Percentiles rank a stretch among this genome's conserved stretches.
Evolutionary conservation across 805 yeast species (phyloP).

Genomic region (Wickerhamia fluorescens): DNA sequence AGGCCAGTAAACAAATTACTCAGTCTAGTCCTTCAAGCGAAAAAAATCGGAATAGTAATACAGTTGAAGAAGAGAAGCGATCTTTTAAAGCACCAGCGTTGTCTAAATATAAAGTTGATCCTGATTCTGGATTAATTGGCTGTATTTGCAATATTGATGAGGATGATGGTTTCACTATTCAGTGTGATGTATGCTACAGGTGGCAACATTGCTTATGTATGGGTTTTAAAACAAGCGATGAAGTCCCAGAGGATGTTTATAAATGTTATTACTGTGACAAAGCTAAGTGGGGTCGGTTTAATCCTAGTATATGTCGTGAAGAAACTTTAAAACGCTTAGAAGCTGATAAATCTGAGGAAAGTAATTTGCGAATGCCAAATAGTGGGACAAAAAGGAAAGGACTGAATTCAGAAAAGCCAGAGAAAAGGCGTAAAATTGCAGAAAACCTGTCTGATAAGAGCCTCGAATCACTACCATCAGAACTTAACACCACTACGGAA

Average conservation of each 20-base stretch:
- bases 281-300: slow-evolving; percentile 35
- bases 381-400: slow-evolving; percentile 12
- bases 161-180: slow-evolving; percentile 91
- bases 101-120: slow-evolving; percentile 55
- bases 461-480: background rate
- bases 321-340: slow-evolving; percentile 27
- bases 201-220: slow-evolving; percentile 97
- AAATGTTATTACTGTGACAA: slow-evolving; percentile 70
- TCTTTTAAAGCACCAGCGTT: too few species aligned
- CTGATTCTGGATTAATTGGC: slow-evolving; percentile 80
- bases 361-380: slow-evolving; percentile 9
- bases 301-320: slow-evolving; percentile 26
- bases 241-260: slow-evolving; percentile 74
- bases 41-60: too few species aligned
- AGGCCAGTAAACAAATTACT: too few species aligned
- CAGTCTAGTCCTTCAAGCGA: too few species aligned
- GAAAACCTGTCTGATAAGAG: slow-evolving; percentile 1
- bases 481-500: background rate
- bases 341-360: slow-evolving; percentile 17
- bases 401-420: slow-evolving; percentile 13
- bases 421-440: slow-evolving; percentile 9
- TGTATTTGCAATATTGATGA: slow-evolving; percentile 84
- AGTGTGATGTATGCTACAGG: slow-evolving; percentile 85
- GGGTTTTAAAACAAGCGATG: slow-evolving; percentile 61
- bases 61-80: too few species aligned